phyloP scores from a whole-genome alignment of 1,284 basidiomycete genomes.

The Ceratorhiza oryzae-sativae region DNA sequence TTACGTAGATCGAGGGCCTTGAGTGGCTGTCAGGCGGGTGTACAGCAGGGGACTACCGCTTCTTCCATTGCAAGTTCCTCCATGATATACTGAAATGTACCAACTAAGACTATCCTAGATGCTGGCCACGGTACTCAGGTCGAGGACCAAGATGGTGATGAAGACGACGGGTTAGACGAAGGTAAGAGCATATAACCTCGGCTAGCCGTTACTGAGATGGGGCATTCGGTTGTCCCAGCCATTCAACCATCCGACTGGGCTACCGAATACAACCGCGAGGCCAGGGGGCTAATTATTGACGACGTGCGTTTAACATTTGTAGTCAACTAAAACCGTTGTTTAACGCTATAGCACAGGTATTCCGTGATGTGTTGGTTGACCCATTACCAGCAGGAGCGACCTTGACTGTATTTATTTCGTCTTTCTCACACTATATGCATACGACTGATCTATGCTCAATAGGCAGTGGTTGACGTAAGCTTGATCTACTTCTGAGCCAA shows the following conservation, averaged over 20 bases:
- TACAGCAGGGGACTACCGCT: slow-evolving; percentile 16
- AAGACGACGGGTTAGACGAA: slow-evolving; percentile 33
- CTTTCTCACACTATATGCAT: not conserved
- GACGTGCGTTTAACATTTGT: not conserved
- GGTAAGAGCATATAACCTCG: not conserved
- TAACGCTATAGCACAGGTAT: not conserved
- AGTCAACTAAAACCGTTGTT: not conserved
- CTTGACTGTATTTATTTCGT: slow-evolving; percentile 6
- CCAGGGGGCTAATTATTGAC: slow-evolving; percentile 29
- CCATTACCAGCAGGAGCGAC: slow-evolving; percentile 10
- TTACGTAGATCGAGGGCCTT: slow-evolving; percentile 10
- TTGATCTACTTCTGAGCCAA: too few relatives aligned
- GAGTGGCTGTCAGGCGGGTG: slow-evolving; percentile 27
- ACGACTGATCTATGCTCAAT: not conserved
- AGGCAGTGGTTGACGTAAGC: slow-evolving; percentile 34
- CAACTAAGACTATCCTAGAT: not conserved
- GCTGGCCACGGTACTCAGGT: slow-evolving; percentile 37
- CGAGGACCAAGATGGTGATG: slow-evolving; percentile 26
- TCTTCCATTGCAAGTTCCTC: slow-evolving; percentile 29
- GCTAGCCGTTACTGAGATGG: not conserved
- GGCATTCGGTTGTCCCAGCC: not conserved
- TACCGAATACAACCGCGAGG: slow-evolving; percentile 22
- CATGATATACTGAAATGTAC: not conserved
- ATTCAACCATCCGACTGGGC: slow-evolving; percentile 37
- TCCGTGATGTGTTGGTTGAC: slow-evolving; percentile 27